Evolutionary conservation across 2,329 filamentous ascomycete genomes (phyloP), one percentile per base, ranked within the genome.

Genomic region (Alternaria postmessia): DNA sequence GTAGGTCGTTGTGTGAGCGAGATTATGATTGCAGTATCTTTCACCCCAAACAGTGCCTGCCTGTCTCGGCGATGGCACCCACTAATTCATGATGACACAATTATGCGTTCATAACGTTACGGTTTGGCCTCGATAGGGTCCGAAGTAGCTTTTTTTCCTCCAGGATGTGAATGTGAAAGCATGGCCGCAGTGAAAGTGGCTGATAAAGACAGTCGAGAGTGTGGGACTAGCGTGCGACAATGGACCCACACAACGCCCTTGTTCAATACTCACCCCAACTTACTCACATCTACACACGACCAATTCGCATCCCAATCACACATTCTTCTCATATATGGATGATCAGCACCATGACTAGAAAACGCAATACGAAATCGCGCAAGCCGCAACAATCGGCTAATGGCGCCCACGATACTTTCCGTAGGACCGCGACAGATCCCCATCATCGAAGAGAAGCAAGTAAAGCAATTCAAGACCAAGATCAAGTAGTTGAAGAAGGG

Each of bases 171-270:
- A 12, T 43, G 18, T 18, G 24, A 28, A 53, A 42, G 24, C 14
- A 30, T 32, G n/a, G 26, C 18, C 34, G 43, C 18, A 32, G 55
- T 57, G 48, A 52, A 52, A 26, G 41, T 41, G 41, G n/a, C 39
- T 39, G 41, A 34, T 41, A 57, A 24, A 39, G 24, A 53, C 18
- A 24, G 12, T 46, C 32, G 20, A 39, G 41, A 42, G 8, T 14
- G 8, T 41, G 39, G 32, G n/a, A 18, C 41, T 57, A 53, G 55
- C 30, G 47, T 14, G 28, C 18, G 20, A 46, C 54, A 57, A 52
- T 39, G 30, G 54, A 44, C 54, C 54, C 55, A 52, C 55, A 57
- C 55, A 57, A 52, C 3, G 22, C 39, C 47, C 44, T 57, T 57
- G 54, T 57, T 30, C 44, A 24, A 24, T 24, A 48, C 43, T 32